A percentile compares a stretch with the other conserved stretches of the same genome.
Evolutionary conservation across 805 yeast genomes (phyloP).

Genomic region (Barnettozyma pratensis): DNA sequence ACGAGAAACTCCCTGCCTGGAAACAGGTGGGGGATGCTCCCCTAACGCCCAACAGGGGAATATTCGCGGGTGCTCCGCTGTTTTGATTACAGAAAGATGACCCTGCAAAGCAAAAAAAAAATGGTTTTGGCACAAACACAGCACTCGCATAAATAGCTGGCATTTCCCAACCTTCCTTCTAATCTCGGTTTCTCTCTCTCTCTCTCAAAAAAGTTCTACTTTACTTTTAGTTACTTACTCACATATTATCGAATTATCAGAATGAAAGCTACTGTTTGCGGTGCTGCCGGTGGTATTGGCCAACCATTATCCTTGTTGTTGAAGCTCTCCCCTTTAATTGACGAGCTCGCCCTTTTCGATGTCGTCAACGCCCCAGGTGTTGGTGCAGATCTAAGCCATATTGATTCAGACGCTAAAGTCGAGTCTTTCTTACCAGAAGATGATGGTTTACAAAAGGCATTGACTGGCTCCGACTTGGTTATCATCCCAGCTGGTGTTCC

Average conservation of each 20-base stretch:
- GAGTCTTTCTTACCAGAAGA: conserved; percentile 62
- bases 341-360: conserved; percentile 67
- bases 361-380: conserved; percentile 76
- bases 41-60: neutral
- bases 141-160: neutral
- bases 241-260: neutral
- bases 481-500: conserved; percentile 90
- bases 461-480: conserved; percentile 77
- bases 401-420: conserved; percentile 68
- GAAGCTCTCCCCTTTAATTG: conserved; percentile 67
- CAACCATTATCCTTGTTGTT: conserved; percentile 61
- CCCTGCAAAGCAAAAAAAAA: neutral
- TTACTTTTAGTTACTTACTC: neutral
- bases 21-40: neutral
- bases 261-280: conserved; percentile 67
- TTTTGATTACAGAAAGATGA: neutral
- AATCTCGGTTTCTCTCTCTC: neutral
- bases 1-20: neutral
- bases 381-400: conserved; percentile 74
- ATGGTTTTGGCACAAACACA: neutral
- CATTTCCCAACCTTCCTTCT: neutral
- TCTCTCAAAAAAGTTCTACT: neutral
- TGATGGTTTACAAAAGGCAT: conserved; percentile 61
- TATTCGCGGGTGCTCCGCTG: neutral
- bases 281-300: conserved; percentile 87